A percentile compares a stretch with the other conserved stretches of the same genome.
These are phyloP conservation scores for Byssothecium circinans DNA, from an alignment of 2,329 filamentous ascomycete species.

Conservation along the genomic window DNA sequence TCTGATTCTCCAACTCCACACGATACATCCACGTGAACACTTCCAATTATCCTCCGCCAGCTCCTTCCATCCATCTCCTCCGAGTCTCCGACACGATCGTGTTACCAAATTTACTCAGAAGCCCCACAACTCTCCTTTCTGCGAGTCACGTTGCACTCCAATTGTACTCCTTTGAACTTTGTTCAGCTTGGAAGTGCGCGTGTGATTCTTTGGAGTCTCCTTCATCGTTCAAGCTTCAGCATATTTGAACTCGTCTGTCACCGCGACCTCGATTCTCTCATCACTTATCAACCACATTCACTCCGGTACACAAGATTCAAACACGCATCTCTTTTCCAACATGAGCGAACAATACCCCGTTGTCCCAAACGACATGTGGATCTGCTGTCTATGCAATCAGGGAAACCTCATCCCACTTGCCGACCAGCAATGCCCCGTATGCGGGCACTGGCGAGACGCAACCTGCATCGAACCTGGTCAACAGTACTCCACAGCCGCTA, in stretches of 20 bases:
- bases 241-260: neutral
- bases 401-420: slow-evolving; percentile 8
- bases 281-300: neutral
- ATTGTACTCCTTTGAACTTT: neutral
- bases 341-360: neutral
- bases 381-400: slow-evolving; percentile 9
- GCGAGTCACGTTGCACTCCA: neutral
- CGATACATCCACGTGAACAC: neutral
- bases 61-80: neutral
- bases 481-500: neutral
- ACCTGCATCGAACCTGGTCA: slow-evolving; percentile 7
- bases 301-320: neutral
- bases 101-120: neutral
- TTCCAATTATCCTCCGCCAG: neutral
- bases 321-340: neutral
- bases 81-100: neutral
- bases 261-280: neutral
- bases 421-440: slow-evolving; percentile 2
- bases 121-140: neutral
- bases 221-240: neutral
- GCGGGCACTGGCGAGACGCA: slow-evolving; percentile 1
- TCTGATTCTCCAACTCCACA: neutral
- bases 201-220: neutral
- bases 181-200: neutral
- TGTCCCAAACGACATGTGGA: slow-evolving; percentile 13